phyloP scores from a whole-genome alignment of 1,284 basidiomycete species.

The Peniophora sp. region DNA sequence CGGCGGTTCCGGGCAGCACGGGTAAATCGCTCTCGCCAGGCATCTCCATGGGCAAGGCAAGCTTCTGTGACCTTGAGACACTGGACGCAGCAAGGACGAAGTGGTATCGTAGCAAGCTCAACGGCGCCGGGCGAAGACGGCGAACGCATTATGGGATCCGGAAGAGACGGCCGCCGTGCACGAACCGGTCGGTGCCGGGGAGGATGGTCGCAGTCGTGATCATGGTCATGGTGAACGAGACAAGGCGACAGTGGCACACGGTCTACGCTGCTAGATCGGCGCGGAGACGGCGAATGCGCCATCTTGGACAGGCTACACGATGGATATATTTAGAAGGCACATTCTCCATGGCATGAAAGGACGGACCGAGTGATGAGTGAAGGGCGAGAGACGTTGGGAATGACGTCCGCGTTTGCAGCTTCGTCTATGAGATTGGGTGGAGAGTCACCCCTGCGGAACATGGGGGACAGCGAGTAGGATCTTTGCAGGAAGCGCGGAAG shows the following conservation, averaged over 20 bases:
- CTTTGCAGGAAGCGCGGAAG: slow-evolving; percentile 45
- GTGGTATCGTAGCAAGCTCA: slow-evolving; percentile 37
- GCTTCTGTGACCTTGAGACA: slow-evolving; percentile 44
- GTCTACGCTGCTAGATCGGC: slow-evolving; percentile 13
- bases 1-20: slow-evolving; percentile 51
- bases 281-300: slow-evolving; percentile 14
- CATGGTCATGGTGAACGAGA: slow-evolving; percentile 14
- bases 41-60: slow-evolving; percentile 35
- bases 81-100: slow-evolving; percentile 52
- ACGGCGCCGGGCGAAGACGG: slow-evolving; percentile 6
- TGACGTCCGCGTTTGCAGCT: not conserved
- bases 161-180: slow-evolving; percentile 1
- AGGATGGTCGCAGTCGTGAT: slow-evolving; percentile 1
- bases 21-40: slow-evolving; percentile 53
- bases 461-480: slow-evolving; percentile 55
- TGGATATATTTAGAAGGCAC: not conserved
- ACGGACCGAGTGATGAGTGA: not conserved
- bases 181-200: not conserved
- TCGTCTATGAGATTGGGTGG: slow-evolving; percentile 1
- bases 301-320: slow-evolving; percentile 8
- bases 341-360: not conserved
- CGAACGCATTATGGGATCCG: slow-evolving; percentile 2
- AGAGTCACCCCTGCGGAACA: slow-evolving; percentile 33
- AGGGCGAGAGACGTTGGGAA: not conserved
- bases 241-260: slow-evolving; percentile 19